Evolutionary conservation across 148 eudicot species (phyloP).

Genomic region (Arctostaphylos glauca): DNA sequence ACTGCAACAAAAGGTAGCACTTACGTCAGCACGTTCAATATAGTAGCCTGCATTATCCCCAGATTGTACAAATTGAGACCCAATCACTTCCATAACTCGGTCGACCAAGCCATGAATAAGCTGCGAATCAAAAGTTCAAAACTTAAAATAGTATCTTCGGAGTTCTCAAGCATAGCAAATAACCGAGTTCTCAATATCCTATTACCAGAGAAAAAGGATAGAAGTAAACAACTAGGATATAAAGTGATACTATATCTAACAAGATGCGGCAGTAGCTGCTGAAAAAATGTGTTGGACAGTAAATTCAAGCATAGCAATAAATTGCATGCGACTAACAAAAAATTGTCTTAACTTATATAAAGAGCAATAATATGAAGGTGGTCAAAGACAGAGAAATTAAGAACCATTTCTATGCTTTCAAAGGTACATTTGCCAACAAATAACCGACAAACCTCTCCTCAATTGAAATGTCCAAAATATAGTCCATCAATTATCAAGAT

Average conservation of each 20-base stretch:
- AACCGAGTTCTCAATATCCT: neutral
- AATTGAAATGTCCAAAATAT: neutral
- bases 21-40: slow-evolving; percentile 68
- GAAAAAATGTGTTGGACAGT: neutral
- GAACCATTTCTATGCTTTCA: neutral
- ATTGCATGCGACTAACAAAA: neutral
- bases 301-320: neutral
- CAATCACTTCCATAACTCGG: slow-evolving; percentile 82
- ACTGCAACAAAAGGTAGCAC: slow-evolving; percentile 13
- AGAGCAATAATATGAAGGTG: neutral
- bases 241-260: neutral
- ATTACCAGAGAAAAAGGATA: neutral
- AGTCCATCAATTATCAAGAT: too few relatives aligned
- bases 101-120: slow-evolving; percentile 84
- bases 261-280: neutral
- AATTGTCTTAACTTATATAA: neutral
- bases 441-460: neutral
- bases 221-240: neutral
- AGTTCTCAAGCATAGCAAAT: neutral
- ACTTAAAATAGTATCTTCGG: neutral
- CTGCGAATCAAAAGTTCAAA: slow-evolving; percentile 39
- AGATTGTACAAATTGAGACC: slow-evolving; percentile 61
- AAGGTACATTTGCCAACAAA: neutral
- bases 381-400: neutral
- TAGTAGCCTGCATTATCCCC: slow-evolving; percentile 79